These are phyloP conservation scores for Coniophora puteana DNA, from an alignment of 1,284 basidiomycete species.

Conservation along the genomic window DNA sequence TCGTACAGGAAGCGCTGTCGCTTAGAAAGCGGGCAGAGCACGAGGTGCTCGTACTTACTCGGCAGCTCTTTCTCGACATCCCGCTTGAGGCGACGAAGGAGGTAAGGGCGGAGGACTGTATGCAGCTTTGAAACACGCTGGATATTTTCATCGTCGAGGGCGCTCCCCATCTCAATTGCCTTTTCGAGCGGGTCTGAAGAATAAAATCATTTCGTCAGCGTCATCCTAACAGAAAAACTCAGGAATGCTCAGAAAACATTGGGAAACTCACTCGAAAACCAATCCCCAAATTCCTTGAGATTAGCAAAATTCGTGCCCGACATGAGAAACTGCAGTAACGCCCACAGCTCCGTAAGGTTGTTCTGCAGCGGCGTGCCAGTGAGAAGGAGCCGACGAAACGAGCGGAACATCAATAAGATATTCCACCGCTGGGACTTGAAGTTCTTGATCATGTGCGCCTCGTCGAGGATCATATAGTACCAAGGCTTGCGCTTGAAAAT, in stretches of 20 bases:
- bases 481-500: conserved; percentile 94
- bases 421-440: conserved; percentile 97
- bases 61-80: conserved; percentile 97
- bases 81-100: conserved; percentile 90
- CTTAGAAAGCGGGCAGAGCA: conserved; percentile 90
- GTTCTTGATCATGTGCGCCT: conserved; percentile 99
- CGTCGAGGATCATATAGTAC: conserved; percentile 97
- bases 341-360: conserved; percentile 95
- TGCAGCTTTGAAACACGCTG: conserved; percentile 90
- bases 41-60: conserved; percentile 92
- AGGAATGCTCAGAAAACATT: not conserved
- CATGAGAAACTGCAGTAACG: conserved; percentile 93
- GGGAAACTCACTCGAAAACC: conserved; percentile 84
- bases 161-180: conserved; percentile 85
- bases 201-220: conserved; percentile 5
- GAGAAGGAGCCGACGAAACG: conserved; percentile 82
- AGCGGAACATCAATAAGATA: conserved; percentile 90
- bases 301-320: conserved; percentile 91
- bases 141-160: conserved; percentile 80
- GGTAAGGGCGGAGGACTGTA: conserved; percentile 89
- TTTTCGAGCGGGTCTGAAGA: conserved; percentile 84
- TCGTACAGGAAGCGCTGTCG: conserved; percentile 96
- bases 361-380: conserved; percentile 97
- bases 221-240: not conserved
- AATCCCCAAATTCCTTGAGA: conserved; percentile 92